These are phyloP conservation scores for Cadophora sp. DNA, from an alignment of 2,329 filamentous ascomycete species.

Conservation along the genomic window DNA sequence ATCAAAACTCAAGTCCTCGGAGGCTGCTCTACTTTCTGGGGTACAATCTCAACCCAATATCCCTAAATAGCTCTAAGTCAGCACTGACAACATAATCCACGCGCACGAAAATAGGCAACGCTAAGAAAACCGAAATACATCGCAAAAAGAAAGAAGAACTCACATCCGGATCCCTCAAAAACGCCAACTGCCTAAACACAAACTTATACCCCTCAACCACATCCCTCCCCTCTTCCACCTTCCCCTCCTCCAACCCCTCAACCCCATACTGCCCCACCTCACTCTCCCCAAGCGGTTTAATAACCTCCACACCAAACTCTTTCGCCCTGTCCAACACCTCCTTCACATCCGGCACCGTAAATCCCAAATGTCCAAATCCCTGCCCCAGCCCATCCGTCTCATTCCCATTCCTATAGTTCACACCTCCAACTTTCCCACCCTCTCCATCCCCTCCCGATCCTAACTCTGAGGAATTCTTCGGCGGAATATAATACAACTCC, in stretches of 20 bases:
- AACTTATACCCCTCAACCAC: constrained; percentile 5
- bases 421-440: not conserved
- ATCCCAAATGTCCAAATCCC: constrained; percentile 17
- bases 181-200: constrained; percentile 8
- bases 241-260: not conserved
- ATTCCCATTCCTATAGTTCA: not conserved
- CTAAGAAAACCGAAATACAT: too few species aligned
- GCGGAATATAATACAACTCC: constrained; percentile 7
- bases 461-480: not conserved
- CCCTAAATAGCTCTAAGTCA: not conserved
- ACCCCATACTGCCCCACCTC: not conserved
- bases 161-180: constrained; percentile 16
- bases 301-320: constrained; percentile 13
- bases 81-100: not conserved
- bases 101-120: too few species aligned
- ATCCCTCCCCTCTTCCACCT: not conserved
- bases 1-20: not conserved
- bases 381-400: not conserved
- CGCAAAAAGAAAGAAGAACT: not conserved
- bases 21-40: not conserved
- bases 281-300: constrained; percentile 2
- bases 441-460: not conserved
- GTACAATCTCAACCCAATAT: constrained; percentile 10
- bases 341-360: constrained; percentile 15
- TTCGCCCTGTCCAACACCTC: constrained; percentile 2